These are phyloP conservation scores for Clavaria fumosa DNA, from an alignment of 768 basidiomycete species.

Conservation along the genomic window DNA sequence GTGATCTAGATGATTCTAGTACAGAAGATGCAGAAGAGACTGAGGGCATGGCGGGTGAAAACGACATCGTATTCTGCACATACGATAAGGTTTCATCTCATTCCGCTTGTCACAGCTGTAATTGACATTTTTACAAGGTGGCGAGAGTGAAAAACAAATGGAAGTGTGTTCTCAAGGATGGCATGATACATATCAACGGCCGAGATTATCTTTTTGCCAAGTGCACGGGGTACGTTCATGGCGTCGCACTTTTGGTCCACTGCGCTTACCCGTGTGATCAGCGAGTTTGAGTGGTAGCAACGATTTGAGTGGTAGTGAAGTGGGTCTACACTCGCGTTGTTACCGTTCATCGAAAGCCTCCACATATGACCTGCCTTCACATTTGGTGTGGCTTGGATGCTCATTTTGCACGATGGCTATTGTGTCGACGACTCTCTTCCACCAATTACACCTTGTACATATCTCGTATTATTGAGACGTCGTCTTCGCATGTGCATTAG, in stretches of 20 bases:
- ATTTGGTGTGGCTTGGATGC: too few species aligned
- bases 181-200: conserved; percentile 93
- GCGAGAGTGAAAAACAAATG: conserved; percentile 99
- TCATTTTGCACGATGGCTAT: too few species aligned
- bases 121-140: too few species aligned
- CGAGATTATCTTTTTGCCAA: conserved; percentile 96
- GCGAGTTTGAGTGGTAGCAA: conserved; percentile 34
- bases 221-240: conserved; percentile 73
- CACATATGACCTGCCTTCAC: too few species aligned
- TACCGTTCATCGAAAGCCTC: too few species aligned
- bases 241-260: not conserved
- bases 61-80: conserved; percentile 94
- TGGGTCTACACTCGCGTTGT: too few species aligned
- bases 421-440: too few species aligned
- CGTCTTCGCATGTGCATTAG: too few species aligned
- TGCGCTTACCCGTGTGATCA: conserved; percentile 9
- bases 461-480: too few species aligned
- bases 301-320: too few species aligned
- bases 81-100: conserved; percentile 58
- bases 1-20: conserved; percentile 91
- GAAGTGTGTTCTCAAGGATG: conserved; percentile 97
- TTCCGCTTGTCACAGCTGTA: too few species aligned
- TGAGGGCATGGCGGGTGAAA: conserved; percentile 56
- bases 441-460: too few species aligned
- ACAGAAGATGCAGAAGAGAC: conserved; percentile 74